Conservation (phyloP, 192 early-diverging fungal species). For the Mortierella alpina region DNA sequence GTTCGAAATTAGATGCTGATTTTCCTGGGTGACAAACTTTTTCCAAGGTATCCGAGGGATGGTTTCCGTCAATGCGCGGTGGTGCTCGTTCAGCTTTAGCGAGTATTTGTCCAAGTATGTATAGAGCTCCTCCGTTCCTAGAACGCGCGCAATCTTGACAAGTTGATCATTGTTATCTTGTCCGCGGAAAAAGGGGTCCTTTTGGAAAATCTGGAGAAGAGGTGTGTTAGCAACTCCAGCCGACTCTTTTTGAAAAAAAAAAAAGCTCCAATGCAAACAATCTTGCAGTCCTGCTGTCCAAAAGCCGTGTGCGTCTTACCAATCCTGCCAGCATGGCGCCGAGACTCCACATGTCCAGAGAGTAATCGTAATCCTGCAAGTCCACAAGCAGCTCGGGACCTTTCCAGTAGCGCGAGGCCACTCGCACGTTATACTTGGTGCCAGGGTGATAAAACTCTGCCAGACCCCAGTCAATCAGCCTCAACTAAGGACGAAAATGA, state of each 20-base stretch:
- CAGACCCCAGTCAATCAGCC: constrained; percentile 98
- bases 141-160: constrained; percentile 96
- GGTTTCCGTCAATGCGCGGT: constrained; percentile 86
- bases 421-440: constrained; percentile 96
- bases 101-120: constrained; percentile 94
- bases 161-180: constrained; percentile 99
- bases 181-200: constrained; percentile 98
- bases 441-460: constrained; percentile 99
- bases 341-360: constrained; percentile 98
- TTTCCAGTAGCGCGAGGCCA: constrained; percentile 99
- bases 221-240: background rate
- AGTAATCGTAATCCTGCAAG: constrained; percentile 98
- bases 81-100: constrained; percentile 86
- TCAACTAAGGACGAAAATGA: constrained; percentile 62
- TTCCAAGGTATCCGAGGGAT: constrained; percentile 89
- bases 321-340: constrained; percentile 99
- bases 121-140: constrained; percentile 97
- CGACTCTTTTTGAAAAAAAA: background rate
- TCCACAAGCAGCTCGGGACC: constrained; percentile 98
- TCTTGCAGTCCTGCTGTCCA: background rate
- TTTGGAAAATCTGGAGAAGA: constrained; percentile 87
- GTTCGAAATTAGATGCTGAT: constrained; percentile 83
- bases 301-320: constrained; percentile 59
- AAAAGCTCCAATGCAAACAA: background rate
- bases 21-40: constrained; percentile 86